These are phyloP conservation scores for Malbranchea zuffiana DNA, from an alignment of 2,329 filamentous ascomycete genomes.

Conservation along the genomic window DNA sequence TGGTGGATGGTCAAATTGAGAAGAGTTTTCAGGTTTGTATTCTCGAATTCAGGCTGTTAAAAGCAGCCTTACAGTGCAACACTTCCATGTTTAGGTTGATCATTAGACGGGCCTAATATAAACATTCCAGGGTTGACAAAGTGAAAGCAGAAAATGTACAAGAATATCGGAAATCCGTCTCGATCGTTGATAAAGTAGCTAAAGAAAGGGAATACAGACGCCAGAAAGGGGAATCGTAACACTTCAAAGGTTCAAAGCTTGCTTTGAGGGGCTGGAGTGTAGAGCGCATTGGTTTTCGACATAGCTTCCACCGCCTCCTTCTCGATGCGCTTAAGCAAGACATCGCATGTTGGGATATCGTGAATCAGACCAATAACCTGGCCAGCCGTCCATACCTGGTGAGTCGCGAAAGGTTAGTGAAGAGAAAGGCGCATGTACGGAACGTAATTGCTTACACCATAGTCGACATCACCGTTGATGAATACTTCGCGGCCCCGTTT, in stretches of 20 bases:
- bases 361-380: slow-evolving; percentile 87
- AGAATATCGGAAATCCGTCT: too few relatives aligned
- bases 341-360: slow-evolving; percentile 66
- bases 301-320: slow-evolving; percentile 61
- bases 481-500: slow-evolving; percentile 88
- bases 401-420: slow-evolving; percentile 6
- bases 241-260: slow-evolving; percentile 10
- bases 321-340: slow-evolving; percentile 61
- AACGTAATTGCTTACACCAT: slow-evolving; percentile 54
- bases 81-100: too few relatives aligned
- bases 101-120: too few relatives aligned
- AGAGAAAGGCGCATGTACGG: neutral
- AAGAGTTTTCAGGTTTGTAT: too few relatives aligned
- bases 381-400: slow-evolving; percentile 86
- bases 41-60: too few relatives aligned
- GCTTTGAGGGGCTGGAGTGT: slow-evolving; percentile 21
- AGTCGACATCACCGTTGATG: slow-evolving; percentile 79
- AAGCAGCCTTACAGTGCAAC: too few relatives aligned
- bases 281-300: slow-evolving; percentile 47
- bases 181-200: too few relatives aligned
- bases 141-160: too few relatives aligned
- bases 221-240: neutral
- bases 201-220: too few relatives aligned
- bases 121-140: too few relatives aligned
- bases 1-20: too few relatives aligned